phyloP scores from a whole-genome alignment of 495 filamentous ascomycete species.

The Achaetomiella virescens region DNA sequence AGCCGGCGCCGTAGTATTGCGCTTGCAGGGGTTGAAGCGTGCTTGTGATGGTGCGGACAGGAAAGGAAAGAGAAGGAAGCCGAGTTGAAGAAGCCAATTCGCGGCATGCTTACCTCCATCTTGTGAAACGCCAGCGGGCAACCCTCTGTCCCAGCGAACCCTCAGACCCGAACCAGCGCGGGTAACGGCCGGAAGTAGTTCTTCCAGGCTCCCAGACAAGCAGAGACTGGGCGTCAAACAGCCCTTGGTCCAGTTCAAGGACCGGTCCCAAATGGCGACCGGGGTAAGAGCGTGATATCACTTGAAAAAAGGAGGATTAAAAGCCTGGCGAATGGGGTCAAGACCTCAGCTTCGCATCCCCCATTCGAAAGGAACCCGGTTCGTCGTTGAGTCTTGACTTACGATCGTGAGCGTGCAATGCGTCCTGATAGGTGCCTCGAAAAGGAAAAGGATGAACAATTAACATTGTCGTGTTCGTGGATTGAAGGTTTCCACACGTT shows the following conservation, averaged over 20 bases:
- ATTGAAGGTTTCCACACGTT: too few relatives aligned
- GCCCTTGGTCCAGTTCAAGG: not conserved
- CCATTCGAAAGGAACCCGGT: not conserved
- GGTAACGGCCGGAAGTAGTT: slow-evolving; percentile 7
- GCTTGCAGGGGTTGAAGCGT: slow-evolving; percentile 4
- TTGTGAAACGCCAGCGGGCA: slow-evolving; percentile 4
- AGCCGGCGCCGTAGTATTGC: not conserved
- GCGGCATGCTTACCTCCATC: slow-evolving; percentile 16
- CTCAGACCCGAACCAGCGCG: not conserved
- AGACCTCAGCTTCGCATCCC: not conserved
- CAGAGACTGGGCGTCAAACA: slow-evolving; percentile 13
- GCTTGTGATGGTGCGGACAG: not conserved
- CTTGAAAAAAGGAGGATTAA: not conserved
- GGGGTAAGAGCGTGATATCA: not conserved
- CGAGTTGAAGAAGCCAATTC: not conserved
- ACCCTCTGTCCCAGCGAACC: not conserved
- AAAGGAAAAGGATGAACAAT: not conserved
- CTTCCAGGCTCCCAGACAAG: not conserved
- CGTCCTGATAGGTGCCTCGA: not conserved
- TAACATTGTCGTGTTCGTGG: not conserved
- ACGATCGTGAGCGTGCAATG: not conserved
- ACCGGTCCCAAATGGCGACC: not conserved
- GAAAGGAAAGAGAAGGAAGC: not conserved
- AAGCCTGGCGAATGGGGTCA: slow-evolving; percentile 3
- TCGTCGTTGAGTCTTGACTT: not conserved